A percentile compares a stretch with the other conserved stretches of the same genome.
These are phyloP conservation scores for Ogataea paraovalis DNA, from an alignment of 805 yeast species.

Conservation along the genomic window DNA sequence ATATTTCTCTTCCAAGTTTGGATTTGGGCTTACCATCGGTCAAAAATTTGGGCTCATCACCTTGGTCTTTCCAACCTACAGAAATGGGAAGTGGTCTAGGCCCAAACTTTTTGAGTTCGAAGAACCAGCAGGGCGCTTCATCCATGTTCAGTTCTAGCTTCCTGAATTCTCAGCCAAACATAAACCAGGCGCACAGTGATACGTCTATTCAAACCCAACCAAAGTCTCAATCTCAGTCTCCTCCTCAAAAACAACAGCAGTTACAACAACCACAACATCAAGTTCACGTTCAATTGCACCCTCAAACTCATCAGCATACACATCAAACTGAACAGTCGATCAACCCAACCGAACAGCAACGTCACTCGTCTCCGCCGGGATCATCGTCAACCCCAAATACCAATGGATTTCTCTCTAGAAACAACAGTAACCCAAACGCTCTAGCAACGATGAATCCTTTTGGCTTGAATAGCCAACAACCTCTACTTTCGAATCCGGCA, in stretches of 20 bases:
- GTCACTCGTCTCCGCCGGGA: not conserved
- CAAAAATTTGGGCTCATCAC: conserved; percentile 3
- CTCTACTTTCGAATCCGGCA: conserved; percentile 4
- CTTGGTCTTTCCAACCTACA: conserved; percentile 9
- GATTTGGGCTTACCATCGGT: conserved; percentile 2
- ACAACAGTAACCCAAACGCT: conserved; percentile 10
- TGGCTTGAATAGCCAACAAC: not conserved
- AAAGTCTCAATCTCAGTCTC: not conserved
- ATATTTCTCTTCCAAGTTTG: conserved; percentile 8
- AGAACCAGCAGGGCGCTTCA: conserved; percentile 1
- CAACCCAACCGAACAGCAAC: not conserved
- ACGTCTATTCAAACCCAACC: not conserved
- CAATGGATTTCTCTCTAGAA: conserved; percentile 11
- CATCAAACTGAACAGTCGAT: not conserved
- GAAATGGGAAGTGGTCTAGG: not conserved
- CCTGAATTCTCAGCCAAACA: conserved; percentile 1
- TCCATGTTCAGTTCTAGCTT: conserved; percentile 7
- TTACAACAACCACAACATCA: conserved; percentile 2
- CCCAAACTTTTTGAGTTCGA: not conserved
- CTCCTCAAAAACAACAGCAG: not conserved
- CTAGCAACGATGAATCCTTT: conserved; percentile 2
- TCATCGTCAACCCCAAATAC: conserved; percentile 1
- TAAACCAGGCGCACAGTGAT: not conserved
- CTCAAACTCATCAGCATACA: not conserved
- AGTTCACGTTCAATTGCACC: not conserved